phyloP scores from a whole-genome alignment of 768 basidiomycete species.

The Pisolithus sp. region DNA sequence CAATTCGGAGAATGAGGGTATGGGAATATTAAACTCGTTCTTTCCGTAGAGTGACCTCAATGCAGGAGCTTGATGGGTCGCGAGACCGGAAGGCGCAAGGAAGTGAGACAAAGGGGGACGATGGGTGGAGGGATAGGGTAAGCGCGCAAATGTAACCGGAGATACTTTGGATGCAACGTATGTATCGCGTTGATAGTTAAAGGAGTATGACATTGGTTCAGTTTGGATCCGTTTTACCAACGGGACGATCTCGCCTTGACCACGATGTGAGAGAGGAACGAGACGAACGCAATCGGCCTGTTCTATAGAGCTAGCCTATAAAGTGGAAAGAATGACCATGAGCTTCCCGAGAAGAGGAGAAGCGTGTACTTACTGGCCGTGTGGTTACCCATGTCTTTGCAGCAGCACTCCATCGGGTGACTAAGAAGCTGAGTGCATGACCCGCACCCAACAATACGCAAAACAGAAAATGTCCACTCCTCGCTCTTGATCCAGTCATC shows the following conservation, averaged over 20 bases:
- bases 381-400: conserved; percentile 80
- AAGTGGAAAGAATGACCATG: neutral
- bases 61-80: conserved; percentile 38
- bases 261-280: conserved; percentile 73
- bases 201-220: conserved; percentile 65
- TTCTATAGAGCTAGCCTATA: conserved; percentile 54
- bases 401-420: conserved; percentile 82
- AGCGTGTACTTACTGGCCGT: conserved; percentile 43
- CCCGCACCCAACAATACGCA: conserved; percentile 78
- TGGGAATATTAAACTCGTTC: conserved; percentile 96
- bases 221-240: conserved; percentile 55
- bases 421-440: conserved; percentile 88
- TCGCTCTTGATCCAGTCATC: conserved; percentile 87
- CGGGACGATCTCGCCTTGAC: conserved; percentile 83
- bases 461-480: conserved; percentile 96
- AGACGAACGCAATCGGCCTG: conserved; percentile 80
- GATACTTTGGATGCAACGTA: conserved; percentile 62
- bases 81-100: conserved; percentile 51
- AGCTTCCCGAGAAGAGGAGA: neutral
- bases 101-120: conserved; percentile 66
- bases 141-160: conserved; percentile 62
- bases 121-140: conserved; percentile 82
- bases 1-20: conserved; percentile 87
- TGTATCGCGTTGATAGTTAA: conserved; percentile 93
- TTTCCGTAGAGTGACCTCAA: conserved; percentile 72